Percentiles rank a stretch among this genome's conserved stretches.
These are phyloP conservation scores for Aspergillus neotritici DNA, from an alignment of 2,329 filamentous ascomycete genomes.

Conservation along the genomic window DNA sequence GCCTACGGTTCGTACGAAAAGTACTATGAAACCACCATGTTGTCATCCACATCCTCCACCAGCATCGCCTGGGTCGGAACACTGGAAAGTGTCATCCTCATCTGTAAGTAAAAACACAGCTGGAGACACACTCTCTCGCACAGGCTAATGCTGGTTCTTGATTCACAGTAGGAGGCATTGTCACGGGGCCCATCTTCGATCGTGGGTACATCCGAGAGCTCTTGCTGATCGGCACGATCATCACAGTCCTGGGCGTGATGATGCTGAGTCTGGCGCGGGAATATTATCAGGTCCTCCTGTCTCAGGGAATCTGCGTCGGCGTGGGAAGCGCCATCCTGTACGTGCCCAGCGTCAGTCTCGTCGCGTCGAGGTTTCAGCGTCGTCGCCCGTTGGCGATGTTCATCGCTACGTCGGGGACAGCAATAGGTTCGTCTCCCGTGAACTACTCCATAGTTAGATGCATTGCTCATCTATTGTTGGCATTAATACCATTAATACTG, in stretches of 20 bases:
- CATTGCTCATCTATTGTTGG: no score
- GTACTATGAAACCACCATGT: slow-evolving; percentile 7
- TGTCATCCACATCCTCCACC: slow-evolving; percentile 1
- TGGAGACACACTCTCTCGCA: neutral
- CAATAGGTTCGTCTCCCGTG: slow-evolving; percentile 1
- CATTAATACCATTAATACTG: neutral
- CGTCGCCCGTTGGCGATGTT: slow-evolving; percentile 2
- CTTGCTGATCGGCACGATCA: slow-evolving; percentile 1
- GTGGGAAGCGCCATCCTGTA: slow-evolving; percentile 4
- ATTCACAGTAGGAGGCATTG: slow-evolving; percentile 1
- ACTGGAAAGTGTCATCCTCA: slow-evolving; percentile 2
- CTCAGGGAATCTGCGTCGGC: slow-evolving; percentile 1
- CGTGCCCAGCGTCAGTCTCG: slow-evolving; percentile 3
- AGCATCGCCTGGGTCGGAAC: slow-evolving; percentile 5
- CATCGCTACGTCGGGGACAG: slow-evolving; percentile 1
- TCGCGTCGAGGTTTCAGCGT: slow-evolving; percentile 2
- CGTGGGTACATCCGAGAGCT: slow-evolving; percentile 2
- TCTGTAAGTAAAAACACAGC: slow-evolving; percentile 1
- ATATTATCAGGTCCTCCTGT: slow-evolving; percentile 3
- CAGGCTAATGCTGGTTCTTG: neutral
- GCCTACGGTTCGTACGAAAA: slow-evolving; percentile 7
- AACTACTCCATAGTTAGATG: neutral
- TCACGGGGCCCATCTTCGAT: slow-evolving; percentile 5
- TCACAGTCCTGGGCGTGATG: slow-evolving; percentile 3
- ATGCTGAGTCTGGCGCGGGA: no score